Evolutionary conservation across 2,329 filamentous ascomycete genomes (phyloP), one percentile per base, ranked within the genome.

Genomic region (Coniella vitis): DNA sequence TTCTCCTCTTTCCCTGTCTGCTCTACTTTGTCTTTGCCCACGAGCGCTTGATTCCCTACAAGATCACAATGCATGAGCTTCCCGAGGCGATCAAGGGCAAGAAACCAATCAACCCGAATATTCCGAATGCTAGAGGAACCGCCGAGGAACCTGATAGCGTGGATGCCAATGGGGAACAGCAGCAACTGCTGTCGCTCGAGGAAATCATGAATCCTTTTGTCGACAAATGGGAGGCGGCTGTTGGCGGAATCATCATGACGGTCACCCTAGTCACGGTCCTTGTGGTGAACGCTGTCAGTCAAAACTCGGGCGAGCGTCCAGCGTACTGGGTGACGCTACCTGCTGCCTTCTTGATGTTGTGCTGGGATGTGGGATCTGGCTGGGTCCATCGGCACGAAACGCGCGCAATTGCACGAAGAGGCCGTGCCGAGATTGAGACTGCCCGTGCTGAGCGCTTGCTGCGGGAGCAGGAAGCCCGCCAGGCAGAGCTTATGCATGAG

Each of bases 131-230:
- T 1, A 70, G 79, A 53, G 76, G 76, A n/a, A 70, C 64, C 2
- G 69, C 72, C 0, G 74, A 76, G 7, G 75, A 78, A 38, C 68
- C 76, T 44, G 75, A 78, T 7, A 66, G 69, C 4, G 56, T 62
- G 8, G 60, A 65, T 8, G 61, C 64, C n/a, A 67, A 72, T 25
- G 65, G 72, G 7, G 74, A 80, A 22, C 64, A 78, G 49, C 70
- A 65, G 3, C 75, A 83, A 54, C 63, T 76, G 0, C 65, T 84
- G 0, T 81, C 81, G 0, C 72, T 88, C 0, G 83, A 85, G 54
- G 84, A 88, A 58, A 86, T 88, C 57, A 78, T 88, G 75, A 86
- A 88, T 54, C 85, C 85, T 0, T 88, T 84, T 50, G 63, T 88
- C 0, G 84, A 89, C 59, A 84, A 79, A 54, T 67, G 70, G 3